Evolutionary conservation across 176 grass and related monocot genomes (phyloP), one percentile per base, ranked within the genome.

Genomic region (Carex parvula): DNA sequence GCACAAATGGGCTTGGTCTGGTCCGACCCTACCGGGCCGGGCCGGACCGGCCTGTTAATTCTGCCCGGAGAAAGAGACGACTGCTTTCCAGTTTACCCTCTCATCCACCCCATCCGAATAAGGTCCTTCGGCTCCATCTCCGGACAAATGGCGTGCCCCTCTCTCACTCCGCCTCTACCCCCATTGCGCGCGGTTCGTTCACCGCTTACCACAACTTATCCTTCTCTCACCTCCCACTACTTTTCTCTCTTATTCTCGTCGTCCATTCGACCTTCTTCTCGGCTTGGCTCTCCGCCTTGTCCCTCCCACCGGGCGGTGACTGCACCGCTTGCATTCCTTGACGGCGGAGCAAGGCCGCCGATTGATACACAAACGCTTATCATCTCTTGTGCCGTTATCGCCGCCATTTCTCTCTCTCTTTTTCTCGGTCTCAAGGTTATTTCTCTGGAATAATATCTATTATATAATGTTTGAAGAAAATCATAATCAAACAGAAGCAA

Each of bases 301-400:
- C 20, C 5, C 71, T 55, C 71, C 48, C 46, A 54, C 13, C 46
- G 29, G 21, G 10, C 83, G 78, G 62, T 80, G 22, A 13, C 42
- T 60, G 37, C 66, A 50, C 62, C 41, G 15, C 86, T 15, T 1
- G 88, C 65, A 39, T 91, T 90, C 82, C 58, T 89, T 15, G 85
- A 88, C 16, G 85, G 18, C 60, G 18, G 68, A 33, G 64, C 87
- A 32, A 87, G 85, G 69, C 91, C 91, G 4, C 87, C 84, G 9
- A 20, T 89, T 64, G 94, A 97, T 83, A 97, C 91, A n/a, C 94
- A 97, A 79, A 97, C 91, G 8, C 83, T 97, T 66, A 72, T 97
- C 84, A 71, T 97, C 82, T 79, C 89, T 11, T 86, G 77, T 53
- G 33, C 89, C 76, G 89, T 93, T 75, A 48, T 97, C 48, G 79